These are phyloP conservation scores for Scutellaria minor DNA, from an alignment of 257 asterid species.

Conservation along the genomic window DNA sequence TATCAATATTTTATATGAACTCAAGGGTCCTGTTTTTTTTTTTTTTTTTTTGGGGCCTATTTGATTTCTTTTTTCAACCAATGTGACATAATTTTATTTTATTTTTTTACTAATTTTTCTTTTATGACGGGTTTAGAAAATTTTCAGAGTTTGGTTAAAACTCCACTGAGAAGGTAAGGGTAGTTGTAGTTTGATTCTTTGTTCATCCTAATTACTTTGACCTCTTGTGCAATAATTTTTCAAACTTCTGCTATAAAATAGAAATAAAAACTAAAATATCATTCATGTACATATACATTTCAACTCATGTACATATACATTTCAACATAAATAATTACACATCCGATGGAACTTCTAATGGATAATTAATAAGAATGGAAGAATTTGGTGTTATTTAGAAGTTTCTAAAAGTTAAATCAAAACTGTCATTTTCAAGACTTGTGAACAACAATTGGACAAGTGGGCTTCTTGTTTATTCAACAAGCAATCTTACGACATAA, in stretches of 20 bases:
- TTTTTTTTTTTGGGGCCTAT: too few relatives aligned
- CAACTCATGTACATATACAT: neutral
- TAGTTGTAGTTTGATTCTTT: slow-evolving; percentile 49
- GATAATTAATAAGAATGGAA: neutral
- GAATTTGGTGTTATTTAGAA: slow-evolving; percentile 15
- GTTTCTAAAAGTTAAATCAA: slow-evolving; percentile 11
- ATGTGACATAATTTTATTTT: neutral
- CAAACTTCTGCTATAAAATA: slow-evolving; percentile 18
- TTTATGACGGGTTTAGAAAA: slow-evolving; percentile 14
- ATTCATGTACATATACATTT: neutral
- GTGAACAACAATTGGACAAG: slow-evolving; percentile 18
- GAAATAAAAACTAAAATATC: neutral
- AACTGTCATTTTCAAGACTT: slow-evolving; percentile 33
- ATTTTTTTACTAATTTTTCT: neutral
- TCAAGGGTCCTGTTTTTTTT: too few relatives aligned
- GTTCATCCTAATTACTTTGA: slow-evolving; percentile 47
- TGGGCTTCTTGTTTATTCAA: slow-evolving; percentile 30
- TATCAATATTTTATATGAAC: too few relatives aligned
- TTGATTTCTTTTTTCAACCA: neutral
- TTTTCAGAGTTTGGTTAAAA: slow-evolving; percentile 48
- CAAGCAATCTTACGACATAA: slow-evolving; percentile 31
- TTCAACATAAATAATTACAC: slow-evolving; percentile 13
- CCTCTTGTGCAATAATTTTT: slow-evolving; percentile 28
- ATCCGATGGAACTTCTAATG: neutral
- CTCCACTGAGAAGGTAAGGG: slow-evolving; percentile 50